Base-by-base conservation (phyloP, 2,329 filamentous ascomycete species). In the Harringtonia lauricola region DNA sequence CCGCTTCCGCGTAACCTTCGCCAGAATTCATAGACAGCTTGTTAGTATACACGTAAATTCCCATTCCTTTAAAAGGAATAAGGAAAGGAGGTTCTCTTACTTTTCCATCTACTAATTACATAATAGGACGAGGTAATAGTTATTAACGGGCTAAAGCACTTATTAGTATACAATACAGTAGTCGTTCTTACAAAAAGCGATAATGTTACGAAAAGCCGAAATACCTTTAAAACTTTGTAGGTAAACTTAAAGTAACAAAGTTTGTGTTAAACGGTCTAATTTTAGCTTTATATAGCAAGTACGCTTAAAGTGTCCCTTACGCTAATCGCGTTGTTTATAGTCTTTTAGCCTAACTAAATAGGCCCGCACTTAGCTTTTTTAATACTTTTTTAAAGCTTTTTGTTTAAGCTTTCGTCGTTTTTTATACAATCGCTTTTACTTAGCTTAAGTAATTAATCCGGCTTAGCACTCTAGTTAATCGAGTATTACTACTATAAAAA, bases 221-320 rank as follows among this genome's bases (percentile, higher is more conserved):
- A 43, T 43, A 22, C 41, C 36, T 6, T 38, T 17, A 3, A 15
- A 15, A 18, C 36, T 44, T 39, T 30, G 21, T 35, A 44, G n/a
- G n/a, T 26, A n/a, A 14, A 44, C 30, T 29, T 21, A 29, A 34
- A 29, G 18, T 13, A 14, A 34, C 4, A 44, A 19, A 31, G 17
- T 36, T 10, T 9, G 8, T 26, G 18, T n/a, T 17, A 44, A 19
- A 36, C 42, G 36, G 36, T 39, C 18, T 24, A 36, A 18, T 34
- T 43, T 19, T n/a, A 18, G 26, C 35, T 38, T 17, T 34, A 43
- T 8, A 17, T 43, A 15, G 14, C 36, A 21, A 18, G 28, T 43
- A 15, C 41, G 35, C 6, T 43, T 14, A 34, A 43, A 43, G 21
- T 43, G 34, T 9, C 8, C 34, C 28, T 43, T 43, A 18, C 35